Evolutionary conservation across 805 yeast species (phyloP).

Genomic region (Candida suzukii): DNA sequence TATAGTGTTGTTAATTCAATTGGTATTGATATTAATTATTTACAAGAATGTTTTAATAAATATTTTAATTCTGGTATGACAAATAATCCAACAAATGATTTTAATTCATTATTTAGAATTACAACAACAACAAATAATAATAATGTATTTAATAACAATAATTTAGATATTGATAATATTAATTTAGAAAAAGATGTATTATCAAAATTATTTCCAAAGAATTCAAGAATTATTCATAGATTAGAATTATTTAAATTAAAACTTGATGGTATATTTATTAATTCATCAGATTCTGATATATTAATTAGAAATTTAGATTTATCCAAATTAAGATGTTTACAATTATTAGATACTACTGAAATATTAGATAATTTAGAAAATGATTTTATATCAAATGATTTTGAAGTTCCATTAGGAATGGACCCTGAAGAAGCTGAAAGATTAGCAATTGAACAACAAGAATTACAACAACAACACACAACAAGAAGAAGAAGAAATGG

Average conservation of each 20-base stretch:
- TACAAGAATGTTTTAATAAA: slow-evolving; percentile 12
- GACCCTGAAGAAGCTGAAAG: slow-evolving; percentile 9
- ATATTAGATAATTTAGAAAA: neutral
- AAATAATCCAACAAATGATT: slow-evolving; percentile 5
- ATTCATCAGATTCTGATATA: slow-evolving; percentile 7
- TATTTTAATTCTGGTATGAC: slow-evolving; percentile 12
- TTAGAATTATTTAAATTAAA: slow-evolving; percentile 9
- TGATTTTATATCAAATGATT: slow-evolving; percentile 3
- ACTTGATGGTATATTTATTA: slow-evolving; percentile 10
- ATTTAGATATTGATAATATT: neutral
- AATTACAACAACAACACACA: neutral
- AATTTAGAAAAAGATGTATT: neutral
- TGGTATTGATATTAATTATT: slow-evolving; percentile 10
- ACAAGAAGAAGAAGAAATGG: neutral
- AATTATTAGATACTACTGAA: slow-evolving; percentile 14
- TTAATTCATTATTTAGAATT: slow-evolving; percentile 6
- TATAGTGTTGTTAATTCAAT: slow-evolving; percentile 7
- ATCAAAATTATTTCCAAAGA: neutral
- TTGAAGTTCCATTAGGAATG: slow-evolving; percentile 8
- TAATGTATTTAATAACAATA: neutral
- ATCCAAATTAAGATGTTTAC: slow-evolving; percentile 8
- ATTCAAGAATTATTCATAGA: neutral
- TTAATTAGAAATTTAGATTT: slow-evolving; percentile 10
- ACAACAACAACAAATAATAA: slow-evolving; percentile 1
- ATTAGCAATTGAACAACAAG: slow-evolving; percentile 4